Evolutionary conservation across 257 asterid species (phyloP), one percentile per base, ranked within the genome.

Genomic region (Catharanthus roseus): DNA sequence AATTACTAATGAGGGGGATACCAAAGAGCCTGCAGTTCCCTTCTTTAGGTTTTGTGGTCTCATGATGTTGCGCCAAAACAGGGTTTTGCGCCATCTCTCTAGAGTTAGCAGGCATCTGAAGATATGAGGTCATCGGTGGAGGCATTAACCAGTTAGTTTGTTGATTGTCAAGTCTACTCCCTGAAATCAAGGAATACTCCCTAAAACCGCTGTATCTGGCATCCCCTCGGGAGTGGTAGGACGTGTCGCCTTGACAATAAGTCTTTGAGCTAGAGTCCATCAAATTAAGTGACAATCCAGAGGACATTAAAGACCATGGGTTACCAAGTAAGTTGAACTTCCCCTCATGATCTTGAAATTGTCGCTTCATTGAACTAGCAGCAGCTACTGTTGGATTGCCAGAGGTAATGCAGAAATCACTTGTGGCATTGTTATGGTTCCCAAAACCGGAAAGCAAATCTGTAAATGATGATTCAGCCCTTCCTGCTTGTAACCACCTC

Each of bases 381-480:
- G 71, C 23, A 49, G 53, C 79, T 28, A 54, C 76, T 67, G 84
- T 51, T 78, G 85, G 91, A 51, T 86, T 88, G 55, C 78, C 79
- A 56, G 84, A 70, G 10, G 83, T 78, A 56, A 78, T 55, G 65
- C 78, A 75, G 77, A 83, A 84, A 74, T 84, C 92, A 70, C 73
- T 82, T 34, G 91, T 50, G 31, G 80, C 44, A 74, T 77, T 85
- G 57, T 58, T 71, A 74, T 85, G 91, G 45, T 88, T 78, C 39
- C 96, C 97, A 77, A 91, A 87, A 75, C 97, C 96, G 7, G 97
- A 88, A 42, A 93, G 77, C 24, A 93, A 87, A 79, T 88, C 95
- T 0, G 93, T 83, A 71, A 87, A 86, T 26, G 97, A 85, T 5
- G 92, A 75, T 57, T 89, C 99, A 0, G 86, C 86, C 81, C 91